Conservation (phyloP, 2,329 filamentous ascomycete species). For the Pseudocercospora musae region DNA sequence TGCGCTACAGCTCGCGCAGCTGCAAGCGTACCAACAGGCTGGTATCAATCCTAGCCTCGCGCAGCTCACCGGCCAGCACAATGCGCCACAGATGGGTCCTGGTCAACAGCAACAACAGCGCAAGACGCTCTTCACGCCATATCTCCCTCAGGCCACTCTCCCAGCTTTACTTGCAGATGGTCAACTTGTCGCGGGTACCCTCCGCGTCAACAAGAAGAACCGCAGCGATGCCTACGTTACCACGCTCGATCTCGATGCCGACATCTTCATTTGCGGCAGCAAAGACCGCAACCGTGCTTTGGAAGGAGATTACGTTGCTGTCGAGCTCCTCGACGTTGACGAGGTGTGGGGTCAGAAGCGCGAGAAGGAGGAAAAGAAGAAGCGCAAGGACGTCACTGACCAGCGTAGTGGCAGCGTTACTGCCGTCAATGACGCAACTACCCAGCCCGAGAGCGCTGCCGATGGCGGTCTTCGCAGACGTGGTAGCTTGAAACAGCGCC, state of each 20-base stretch:
- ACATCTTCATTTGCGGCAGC: constrained; percentile 99
- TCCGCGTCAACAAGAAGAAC: constrained; percentile 99
- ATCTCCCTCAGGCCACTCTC: constrained; percentile 88
- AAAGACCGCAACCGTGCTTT: constrained; percentile 97
- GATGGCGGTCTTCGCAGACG: constrained; percentile 89
- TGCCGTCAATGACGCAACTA: constrained; percentile 57
- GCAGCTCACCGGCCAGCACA: constrained; percentile 45
- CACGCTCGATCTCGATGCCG: constrained; percentile 88
- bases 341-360: constrained; percentile 99
- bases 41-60: constrained; percentile 55
- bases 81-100: constrained; percentile 35
- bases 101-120: constrained; percentile 78
- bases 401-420: constrained; percentile 76
- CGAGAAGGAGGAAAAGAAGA: constrained; percentile 99
- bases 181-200: constrained; percentile 90
- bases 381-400: constrained; percentile 97
- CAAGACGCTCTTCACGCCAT: constrained; percentile 97
- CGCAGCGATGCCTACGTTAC: constrained; percentile 97
- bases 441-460: constrained; percentile 55
- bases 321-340: constrained; percentile 95
- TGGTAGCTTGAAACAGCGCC: constrained; percentile 91
- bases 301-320: constrained; percentile 90
- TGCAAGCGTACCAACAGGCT: constrained; percentile 87
- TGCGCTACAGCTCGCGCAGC: constrained; percentile 80
- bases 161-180: constrained; percentile 87